Conservation (phyloP, 1,139 yeast genomes). For the Candida buenavistaensis region DNA sequence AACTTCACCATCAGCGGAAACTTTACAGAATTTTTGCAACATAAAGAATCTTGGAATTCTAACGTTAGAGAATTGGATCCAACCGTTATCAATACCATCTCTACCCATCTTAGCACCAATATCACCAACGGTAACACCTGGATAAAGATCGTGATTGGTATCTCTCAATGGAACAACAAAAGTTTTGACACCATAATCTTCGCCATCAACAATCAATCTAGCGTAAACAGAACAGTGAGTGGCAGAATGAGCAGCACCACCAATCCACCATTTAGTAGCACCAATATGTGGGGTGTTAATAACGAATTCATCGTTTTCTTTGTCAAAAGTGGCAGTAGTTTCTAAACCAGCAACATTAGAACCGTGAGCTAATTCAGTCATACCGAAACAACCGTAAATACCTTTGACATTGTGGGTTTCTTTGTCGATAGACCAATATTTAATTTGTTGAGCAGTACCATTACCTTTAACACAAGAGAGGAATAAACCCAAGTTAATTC, state of each 20-base stretch:
- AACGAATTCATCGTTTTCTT: conserved; percentile 40
- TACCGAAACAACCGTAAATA: conserved; percentile 49
- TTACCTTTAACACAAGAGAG: conserved; percentile 70
- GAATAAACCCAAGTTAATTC: conserved; percentile 72
- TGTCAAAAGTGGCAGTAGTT: conserved; percentile 48
- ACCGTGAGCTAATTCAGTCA: conserved; percentile 53
- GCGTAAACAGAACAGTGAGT: conserved; percentile 47
- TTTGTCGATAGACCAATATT: conserved; percentile 41
- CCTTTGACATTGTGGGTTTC: conserved; percentile 38
- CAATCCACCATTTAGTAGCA: conserved; percentile 56
- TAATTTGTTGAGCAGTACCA: conserved; percentile 54
- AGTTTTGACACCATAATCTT: conserved; percentile 52
- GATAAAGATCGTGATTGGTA: conserved; percentile 42
- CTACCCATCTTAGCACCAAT: conserved; percentile 54
- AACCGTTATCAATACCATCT: conserved; percentile 51
- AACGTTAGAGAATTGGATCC: conserved; percentile 49
- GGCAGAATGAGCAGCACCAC: conserved; percentile 54
- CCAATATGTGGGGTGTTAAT: conserved; percentile 51
- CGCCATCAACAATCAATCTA: conserved; percentile 42
- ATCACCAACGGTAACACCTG: conserved; percentile 47
- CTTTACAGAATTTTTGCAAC: conserved; percentile 51
- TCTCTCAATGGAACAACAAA: conserved; percentile 50
- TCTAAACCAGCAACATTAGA: conserved; percentile 49
- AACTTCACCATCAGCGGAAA: conserved; percentile 41
- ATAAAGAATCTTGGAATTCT: conserved; percentile 47